Evolutionary conservation across 1,139 yeast species (phyloP).

Genomic region (Yamadazyma sp.): DNA sequence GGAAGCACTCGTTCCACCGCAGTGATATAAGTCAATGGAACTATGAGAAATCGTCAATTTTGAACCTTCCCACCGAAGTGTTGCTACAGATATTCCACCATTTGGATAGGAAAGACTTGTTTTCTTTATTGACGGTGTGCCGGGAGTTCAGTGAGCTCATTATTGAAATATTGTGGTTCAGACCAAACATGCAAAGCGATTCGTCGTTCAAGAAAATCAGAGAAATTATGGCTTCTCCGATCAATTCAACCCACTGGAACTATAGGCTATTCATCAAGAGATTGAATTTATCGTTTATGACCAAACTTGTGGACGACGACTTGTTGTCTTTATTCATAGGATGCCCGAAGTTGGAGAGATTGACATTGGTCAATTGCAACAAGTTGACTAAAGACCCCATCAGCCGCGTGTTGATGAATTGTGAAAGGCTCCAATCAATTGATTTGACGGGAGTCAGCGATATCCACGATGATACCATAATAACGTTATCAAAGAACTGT

Average conservation of each 20-base stretch:
- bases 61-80: slow-evolving; percentile 78
- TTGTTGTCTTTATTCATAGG: slow-evolving; percentile 56
- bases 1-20: slow-evolving; percentile 21
- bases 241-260: slow-evolving; percentile 59
- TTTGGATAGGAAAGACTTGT: slow-evolving; percentile 66
- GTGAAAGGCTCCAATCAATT: slow-evolving; percentile 75
- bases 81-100: slow-evolving; percentile 68
- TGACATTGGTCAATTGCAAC: slow-evolving; percentile 81
- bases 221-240: slow-evolving; percentile 53
- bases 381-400: slow-evolving; percentile 63
- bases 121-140: slow-evolving; percentile 72
- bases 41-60: slow-evolving; percentile 45
- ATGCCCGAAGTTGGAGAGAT: slow-evolving; percentile 77
- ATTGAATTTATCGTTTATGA: slow-evolving; percentile 75
- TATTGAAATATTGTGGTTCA: slow-evolving; percentile 82
- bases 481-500: slow-evolving; percentile 71
- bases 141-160: slow-evolving; percentile 78
- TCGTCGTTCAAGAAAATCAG: slow-evolving; percentile 51
- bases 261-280: slow-evolving; percentile 77
- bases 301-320: slow-evolving; percentile 65
- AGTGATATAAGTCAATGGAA: slow-evolving; percentile 25
- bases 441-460: slow-evolving; percentile 86
- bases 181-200: slow-evolving; percentile 74
- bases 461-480: slow-evolving; percentile 64
- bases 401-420: slow-evolving; percentile 58